Conservation (phyloP, 805 yeast species). For the Groenewaldozyma tartarivorans region DNA sequence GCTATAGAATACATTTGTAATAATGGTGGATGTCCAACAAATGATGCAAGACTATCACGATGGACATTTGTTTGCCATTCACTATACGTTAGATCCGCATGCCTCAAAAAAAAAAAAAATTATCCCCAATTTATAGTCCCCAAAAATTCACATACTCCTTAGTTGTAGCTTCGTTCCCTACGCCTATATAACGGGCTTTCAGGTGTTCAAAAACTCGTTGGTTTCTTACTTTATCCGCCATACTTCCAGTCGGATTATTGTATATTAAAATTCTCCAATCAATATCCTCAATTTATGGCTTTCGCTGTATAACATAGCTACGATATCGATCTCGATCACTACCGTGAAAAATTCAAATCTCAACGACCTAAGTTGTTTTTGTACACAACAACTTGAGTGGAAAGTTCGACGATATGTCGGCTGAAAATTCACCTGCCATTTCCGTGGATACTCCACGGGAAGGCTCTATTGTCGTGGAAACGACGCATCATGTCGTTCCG, state of each 20-base stretch:
- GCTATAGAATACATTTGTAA: constrained; percentile 47
- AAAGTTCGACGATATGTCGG: background rate
- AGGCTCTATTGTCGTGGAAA: background rate
- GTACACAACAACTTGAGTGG: too few species aligned
- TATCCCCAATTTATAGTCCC: too few species aligned
- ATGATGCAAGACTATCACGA: constrained; percentile 54
- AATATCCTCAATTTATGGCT: too few species aligned
- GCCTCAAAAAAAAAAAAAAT: too few species aligned
- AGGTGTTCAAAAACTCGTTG: constrained; percentile 46
- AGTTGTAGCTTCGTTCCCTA: constrained; percentile 67
- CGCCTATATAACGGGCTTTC: constrained; percentile 57
- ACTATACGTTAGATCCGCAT: constrained; percentile 13
- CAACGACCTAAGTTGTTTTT: too few species aligned
- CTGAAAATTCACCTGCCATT: constrained; percentile 1
- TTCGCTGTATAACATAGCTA: too few species aligned
- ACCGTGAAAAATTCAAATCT: too few species aligned
- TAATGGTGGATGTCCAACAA: constrained; percentile 49
- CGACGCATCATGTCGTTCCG: constrained; percentile 5
- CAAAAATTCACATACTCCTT: constrained; percentile 29
- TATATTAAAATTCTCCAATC: too few species aligned
- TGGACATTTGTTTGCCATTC: constrained; percentile 64
- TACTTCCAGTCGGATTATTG: too few species aligned
- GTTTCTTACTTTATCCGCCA: constrained; percentile 60
- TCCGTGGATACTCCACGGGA: constrained; percentile 1
- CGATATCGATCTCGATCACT: too few species aligned